Conservation (phyloP, 163 green algal genomes). For the Botryococcus braunii region DNA sequence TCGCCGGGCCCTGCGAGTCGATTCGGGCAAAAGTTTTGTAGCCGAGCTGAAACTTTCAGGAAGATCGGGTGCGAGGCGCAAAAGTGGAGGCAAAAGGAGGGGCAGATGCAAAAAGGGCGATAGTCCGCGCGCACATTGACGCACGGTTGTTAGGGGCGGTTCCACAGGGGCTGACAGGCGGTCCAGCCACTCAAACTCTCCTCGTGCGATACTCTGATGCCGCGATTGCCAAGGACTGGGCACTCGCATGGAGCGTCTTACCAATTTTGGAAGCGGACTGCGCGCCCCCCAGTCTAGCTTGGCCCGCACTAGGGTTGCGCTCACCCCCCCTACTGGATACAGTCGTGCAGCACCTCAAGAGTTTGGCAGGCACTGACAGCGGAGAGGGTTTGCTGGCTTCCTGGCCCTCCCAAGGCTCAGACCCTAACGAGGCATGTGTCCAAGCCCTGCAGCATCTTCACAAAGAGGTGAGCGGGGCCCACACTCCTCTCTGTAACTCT, state of each 20-base stretch:
- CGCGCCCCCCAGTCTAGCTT: slow-evolving; percentile 19
- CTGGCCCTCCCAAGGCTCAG: slow-evolving; percentile 26
- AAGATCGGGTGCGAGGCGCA: too few relatives aligned
- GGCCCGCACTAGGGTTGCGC: slow-evolving; percentile 21
- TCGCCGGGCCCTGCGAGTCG: too few relatives aligned
- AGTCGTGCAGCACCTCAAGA: slow-evolving; percentile 32
- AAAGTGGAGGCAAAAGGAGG: too few relatives aligned
- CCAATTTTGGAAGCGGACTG: slow-evolving; percentile 20
- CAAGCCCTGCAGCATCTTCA: slow-evolving; percentile 29
- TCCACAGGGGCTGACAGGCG: slow-evolving; percentile 35
- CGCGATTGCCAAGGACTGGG: slow-evolving; percentile 44
- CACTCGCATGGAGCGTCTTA: slow-evolving; percentile 43
- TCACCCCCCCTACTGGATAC: slow-evolving; percentile 32
- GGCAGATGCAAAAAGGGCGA: too few relatives aligned
- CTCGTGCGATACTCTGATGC: slow-evolving; percentile 25
- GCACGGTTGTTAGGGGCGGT: too few relatives aligned
- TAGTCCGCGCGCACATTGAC: too few relatives aligned
- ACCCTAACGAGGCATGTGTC: slow-evolving; percentile 31
- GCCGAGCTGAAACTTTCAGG: too few relatives aligned
- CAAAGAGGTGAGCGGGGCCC: neutral
- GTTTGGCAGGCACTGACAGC: slow-evolving; percentile 30
- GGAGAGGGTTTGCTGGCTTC: slow-evolving; percentile 36
- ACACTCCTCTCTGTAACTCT: neutral
- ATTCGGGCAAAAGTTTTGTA: too few relatives aligned
- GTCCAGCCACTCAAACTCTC: neutral